Percentiles rank a stretch among this genome's conserved stretches.
Conservation (phyloP, 306 rosid species). For the Cicer pinnatifidum region DNA sequence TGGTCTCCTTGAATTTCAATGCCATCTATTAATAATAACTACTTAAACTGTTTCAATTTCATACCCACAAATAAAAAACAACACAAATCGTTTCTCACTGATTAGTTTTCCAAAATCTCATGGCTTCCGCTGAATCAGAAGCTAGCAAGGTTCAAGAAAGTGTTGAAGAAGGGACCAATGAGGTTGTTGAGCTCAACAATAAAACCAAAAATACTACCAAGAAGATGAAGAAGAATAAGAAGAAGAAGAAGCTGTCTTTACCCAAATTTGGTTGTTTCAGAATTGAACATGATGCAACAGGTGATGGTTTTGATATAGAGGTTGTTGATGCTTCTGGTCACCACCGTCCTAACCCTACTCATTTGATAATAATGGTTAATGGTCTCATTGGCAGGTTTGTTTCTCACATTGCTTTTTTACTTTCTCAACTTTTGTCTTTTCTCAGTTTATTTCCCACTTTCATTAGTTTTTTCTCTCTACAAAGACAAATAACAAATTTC, state of each 20-base stretch:
- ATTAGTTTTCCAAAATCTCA: not conserved
- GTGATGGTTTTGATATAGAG: constrained; percentile 62
- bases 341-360: constrained; percentile 54
- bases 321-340: constrained; percentile 53
- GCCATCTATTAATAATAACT: not conserved
- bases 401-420: not conserved
- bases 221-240: constrained; percentile 5
- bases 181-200: not conserved
- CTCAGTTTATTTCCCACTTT: not conserved
- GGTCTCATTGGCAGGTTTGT: constrained; percentile 82
- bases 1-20: too few relatives aligned
- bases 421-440: not conserved
- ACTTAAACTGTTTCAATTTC: not conserved
- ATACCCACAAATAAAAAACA: not conserved
- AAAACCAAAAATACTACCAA: not conserved
- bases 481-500: too few relatives aligned
- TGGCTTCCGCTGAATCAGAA: constrained; percentile 48
- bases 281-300: constrained; percentile 47
- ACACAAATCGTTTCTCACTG: not conserved
- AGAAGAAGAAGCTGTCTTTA: constrained; percentile 38
- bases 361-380: constrained; percentile 75
- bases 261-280: constrained; percentile 69
- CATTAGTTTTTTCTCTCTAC: too few relatives aligned
- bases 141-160: constrained; percentile 39
- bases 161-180: constrained; percentile 16